Conservation (phyloP, 2,329 filamentous ascomycete genomes). For the Capronia americana region DNA sequence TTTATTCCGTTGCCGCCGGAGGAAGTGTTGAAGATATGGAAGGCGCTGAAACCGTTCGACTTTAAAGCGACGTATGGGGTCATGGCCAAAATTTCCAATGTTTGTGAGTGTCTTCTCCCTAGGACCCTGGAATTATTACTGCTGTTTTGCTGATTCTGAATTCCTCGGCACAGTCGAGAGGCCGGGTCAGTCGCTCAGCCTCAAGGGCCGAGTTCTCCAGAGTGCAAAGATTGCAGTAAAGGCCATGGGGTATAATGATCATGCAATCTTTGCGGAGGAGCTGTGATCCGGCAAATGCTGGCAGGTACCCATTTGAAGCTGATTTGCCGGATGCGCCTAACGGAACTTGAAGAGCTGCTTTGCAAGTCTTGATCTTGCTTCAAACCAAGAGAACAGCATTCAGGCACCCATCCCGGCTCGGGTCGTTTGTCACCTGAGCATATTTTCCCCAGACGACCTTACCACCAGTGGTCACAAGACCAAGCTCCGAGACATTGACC, state of each 20-base stretch:
- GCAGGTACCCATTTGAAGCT: neutral
- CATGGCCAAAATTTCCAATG: constrained; percentile 35
- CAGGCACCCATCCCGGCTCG: constrained; percentile 68
- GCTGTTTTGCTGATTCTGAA: constrained; percentile 3
- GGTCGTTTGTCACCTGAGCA: constrained; percentile 68
- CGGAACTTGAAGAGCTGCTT: neutral
- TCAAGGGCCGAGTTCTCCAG: constrained; percentile 71
- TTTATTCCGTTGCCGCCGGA: constrained; percentile 71
- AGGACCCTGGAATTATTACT: neutral
- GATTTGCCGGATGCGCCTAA: neutral
- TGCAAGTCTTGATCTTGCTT: constrained; percentile 1
- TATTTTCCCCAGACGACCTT: constrained; percentile 94
- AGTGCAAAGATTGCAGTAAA: constrained; percentile 77
- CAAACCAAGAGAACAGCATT: constrained; percentile 52
- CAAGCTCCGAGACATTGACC: constrained; percentile 91
- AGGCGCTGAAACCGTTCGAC: constrained; percentile 68
- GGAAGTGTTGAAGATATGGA: constrained; percentile 73
- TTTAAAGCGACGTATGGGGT: constrained; percentile 65
- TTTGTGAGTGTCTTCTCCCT: constrained; percentile 28
- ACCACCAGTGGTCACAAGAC: constrained; percentile 85
- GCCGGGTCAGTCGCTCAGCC: constrained; percentile 64
- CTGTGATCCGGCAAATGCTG: constrained; percentile 19
- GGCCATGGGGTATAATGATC: constrained; percentile 47
- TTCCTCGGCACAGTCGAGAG: constrained; percentile 55
- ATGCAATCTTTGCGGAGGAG: constrained; percentile 42